Percentiles rank a stretch among this genome's conserved stretches.
phyloP scores from a whole-genome alignment of 2,329 filamentous ascomycete species.

The Trichoderma hamatum region DNA sequence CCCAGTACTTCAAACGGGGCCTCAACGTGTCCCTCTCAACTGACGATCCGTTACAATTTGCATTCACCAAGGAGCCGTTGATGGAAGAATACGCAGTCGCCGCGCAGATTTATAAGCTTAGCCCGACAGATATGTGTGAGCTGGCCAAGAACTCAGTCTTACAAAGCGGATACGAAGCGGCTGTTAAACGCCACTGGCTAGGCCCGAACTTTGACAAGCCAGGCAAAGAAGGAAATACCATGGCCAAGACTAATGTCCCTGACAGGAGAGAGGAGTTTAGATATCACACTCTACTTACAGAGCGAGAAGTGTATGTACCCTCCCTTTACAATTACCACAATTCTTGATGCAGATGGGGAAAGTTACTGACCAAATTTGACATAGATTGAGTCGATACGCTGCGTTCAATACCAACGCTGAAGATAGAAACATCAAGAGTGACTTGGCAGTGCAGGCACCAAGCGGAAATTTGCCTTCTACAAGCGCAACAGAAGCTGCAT shows the following conservation, averaged over 20 bases:
- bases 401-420: constrained; percentile 36
- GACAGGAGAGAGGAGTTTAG: constrained; percentile 89
- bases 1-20: constrained; percentile 92
- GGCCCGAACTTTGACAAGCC: constrained; percentile 76
- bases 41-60: constrained; percentile 95
- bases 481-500: neutral
- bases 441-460: constrained; percentile 30
- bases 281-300: constrained; percentile 81
- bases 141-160: constrained; percentile 93
- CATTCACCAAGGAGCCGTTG: constrained; percentile 95
- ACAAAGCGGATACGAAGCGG: constrained; percentile 90
- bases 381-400: constrained; percentile 50
- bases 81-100: constrained; percentile 99
- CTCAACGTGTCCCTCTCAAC: constrained; percentile 96
- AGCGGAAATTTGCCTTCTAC: constrained; percentile 15
- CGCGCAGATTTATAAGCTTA: constrained; percentile 97
- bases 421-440: neutral
- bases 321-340: neutral
- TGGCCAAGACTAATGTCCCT: constrained; percentile 95
- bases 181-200: constrained; percentile 89
- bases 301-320: constrained; percentile 75
- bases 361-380: neutral
- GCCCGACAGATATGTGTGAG: constrained; percentile 97
- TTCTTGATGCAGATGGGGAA: neutral
- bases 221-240: constrained; percentile 83